These are phyloP conservation scores for Pyricularia sp. DNA, from an alignment of 2,329 filamentous ascomycete species.

Conservation along the genomic window DNA sequence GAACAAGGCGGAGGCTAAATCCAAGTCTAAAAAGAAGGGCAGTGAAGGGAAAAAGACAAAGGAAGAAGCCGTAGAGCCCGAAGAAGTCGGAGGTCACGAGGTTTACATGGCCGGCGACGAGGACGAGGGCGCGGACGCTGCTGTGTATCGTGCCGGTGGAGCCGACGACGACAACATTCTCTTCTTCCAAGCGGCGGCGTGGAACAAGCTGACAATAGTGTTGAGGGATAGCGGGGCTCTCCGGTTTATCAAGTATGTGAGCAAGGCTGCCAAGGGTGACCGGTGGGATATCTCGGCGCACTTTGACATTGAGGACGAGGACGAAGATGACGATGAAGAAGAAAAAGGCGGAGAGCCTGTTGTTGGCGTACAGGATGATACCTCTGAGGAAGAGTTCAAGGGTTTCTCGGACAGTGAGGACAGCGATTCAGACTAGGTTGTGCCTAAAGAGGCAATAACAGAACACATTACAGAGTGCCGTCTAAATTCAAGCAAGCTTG, in stretches of 20 bases:
- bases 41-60: constrained; percentile 15
- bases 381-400: constrained; percentile 47
- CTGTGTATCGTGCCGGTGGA: constrained; percentile 70
- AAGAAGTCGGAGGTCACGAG: constrained; percentile 61
- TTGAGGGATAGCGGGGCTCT: constrained; percentile 77
- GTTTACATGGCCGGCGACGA: constrained; percentile 93
- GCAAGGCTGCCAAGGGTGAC: constrained; percentile 71
- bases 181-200: constrained; percentile 55
- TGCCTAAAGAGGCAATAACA: neutral
- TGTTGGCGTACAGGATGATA: constrained; percentile 25
- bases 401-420: constrained; percentile 40
- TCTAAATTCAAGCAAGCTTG: neutral
- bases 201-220: constrained; percentile 90
- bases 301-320: constrained; percentile 59
- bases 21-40: constrained; percentile 15
- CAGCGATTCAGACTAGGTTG: constrained; percentile 23
- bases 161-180: constrained; percentile 56
- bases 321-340: constrained; percentile 27
- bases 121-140: constrained; percentile 58
- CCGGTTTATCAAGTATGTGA: constrained; percentile 96
- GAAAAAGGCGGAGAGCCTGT: constrained; percentile 21
- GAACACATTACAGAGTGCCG: neutral
- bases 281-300: constrained; percentile 83
- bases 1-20: constrained; percentile 21
- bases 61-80: constrained; percentile 20